Evolutionary conservation across 306 rosid species (phyloP).

Genomic region (Coriaria nepalensis): DNA sequence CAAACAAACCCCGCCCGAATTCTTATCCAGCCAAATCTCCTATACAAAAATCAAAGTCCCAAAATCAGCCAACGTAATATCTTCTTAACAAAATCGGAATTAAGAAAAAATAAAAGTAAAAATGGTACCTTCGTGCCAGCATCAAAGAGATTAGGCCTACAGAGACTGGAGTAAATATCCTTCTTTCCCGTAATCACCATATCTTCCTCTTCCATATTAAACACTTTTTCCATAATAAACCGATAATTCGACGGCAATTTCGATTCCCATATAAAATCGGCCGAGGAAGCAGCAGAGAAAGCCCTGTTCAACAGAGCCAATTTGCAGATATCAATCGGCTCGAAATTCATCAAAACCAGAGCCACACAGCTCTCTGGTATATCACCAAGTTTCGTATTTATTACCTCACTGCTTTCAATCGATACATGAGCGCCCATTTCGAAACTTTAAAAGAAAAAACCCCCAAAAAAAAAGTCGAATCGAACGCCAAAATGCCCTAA

Average conservation of each 20-base stretch:
- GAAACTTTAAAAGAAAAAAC: constrained; percentile 1
- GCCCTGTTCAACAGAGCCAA: constrained; percentile 55
- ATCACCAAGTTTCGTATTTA: constrained; percentile 51
- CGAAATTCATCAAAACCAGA: constrained; percentile 42
- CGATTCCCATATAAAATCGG: constrained; percentile 80
- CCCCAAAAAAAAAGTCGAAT: constrained; percentile 1
- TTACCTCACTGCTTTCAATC: constrained; percentile 6
- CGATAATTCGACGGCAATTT: constrained; percentile 63
- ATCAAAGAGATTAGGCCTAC: constrained; percentile 45
- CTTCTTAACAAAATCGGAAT: constrained; percentile 7
- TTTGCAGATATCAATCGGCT: constrained; percentile 63
- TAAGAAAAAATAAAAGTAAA: neutral
- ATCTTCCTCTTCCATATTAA: constrained; percentile 18
- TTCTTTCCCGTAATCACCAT: constrained; percentile 31
- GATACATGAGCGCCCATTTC: constrained; percentile 56
- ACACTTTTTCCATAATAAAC: constrained; percentile 39
- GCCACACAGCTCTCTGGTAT: constrained; percentile 83
- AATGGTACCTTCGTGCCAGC: constrained; percentile 50
- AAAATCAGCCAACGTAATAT: neutral
- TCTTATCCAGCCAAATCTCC: constrained; percentile 76
- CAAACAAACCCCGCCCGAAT: constrained; percentile 44
- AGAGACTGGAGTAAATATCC: constrained; percentile 59
- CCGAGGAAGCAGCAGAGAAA: constrained; percentile 63
- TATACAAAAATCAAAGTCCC: constrained; percentile 17
- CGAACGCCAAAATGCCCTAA: neutral